Evolutionary conservation across 495 filamentous ascomycete species (phyloP).

Genomic region (Penicillium dipodomyicola): DNA sequence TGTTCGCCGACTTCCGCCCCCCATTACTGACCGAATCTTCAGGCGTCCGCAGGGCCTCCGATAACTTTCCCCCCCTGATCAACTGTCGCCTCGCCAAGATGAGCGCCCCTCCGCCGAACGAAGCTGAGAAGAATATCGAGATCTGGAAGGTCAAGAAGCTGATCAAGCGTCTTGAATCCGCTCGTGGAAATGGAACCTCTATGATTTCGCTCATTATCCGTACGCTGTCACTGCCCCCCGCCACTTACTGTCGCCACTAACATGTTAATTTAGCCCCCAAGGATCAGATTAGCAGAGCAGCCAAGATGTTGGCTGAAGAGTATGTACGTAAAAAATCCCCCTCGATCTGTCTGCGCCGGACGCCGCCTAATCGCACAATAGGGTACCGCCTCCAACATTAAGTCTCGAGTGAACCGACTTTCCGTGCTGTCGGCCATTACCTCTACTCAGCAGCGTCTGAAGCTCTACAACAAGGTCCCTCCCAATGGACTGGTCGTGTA

Average conservation of each 20-base stretch:
- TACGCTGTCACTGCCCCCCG: conserved; percentile 41
- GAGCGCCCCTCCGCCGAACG: conserved; percentile 84
- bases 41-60: conserved; percentile 29
- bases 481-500: conserved; percentile 97
- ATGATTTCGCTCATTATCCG: conserved; percentile 99
- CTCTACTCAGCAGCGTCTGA: conserved; percentile 96
- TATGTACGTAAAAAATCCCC: conserved; percentile 60
- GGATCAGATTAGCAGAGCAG: conserved; percentile 92
- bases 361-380: conserved; percentile 29
- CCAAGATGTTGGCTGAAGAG: conserved; percentile 99
- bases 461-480: conserved; percentile 97
- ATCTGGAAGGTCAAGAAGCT: conserved; percentile 95
- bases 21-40: conserved; percentile 22
- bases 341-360: neutral
- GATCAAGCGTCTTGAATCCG: conserved; percentile 91
- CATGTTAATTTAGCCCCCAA: conserved; percentile 67
- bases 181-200: conserved; percentile 90
- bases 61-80: conserved; percentile 30
- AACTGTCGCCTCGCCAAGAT: conserved; percentile 60
- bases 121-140: conserved; percentile 95
- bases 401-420: conserved; percentile 96
- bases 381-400: conserved; percentile 99
- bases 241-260: conserved; percentile 17
- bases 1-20: conserved; percentile 17
- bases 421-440: conserved; percentile 97